Evolutionary conservation across 192 early-diverging fungal genomes (phyloP).

Genomic region (Entomortierella chlamydospora): DNA sequence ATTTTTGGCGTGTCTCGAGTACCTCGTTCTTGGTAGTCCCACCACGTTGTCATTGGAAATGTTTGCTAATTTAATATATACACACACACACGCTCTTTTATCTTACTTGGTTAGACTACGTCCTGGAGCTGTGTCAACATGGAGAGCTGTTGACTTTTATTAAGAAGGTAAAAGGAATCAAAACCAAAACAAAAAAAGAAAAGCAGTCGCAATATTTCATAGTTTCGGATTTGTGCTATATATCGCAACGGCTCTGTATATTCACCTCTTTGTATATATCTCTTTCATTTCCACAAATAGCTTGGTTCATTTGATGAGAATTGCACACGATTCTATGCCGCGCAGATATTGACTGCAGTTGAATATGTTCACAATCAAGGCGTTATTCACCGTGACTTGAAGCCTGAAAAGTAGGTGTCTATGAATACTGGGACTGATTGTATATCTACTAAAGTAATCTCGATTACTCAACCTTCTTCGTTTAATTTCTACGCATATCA

Average conservation of each 20-base stretch:
- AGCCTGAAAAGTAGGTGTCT: constrained; percentile 87
- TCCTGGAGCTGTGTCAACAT: constrained; percentile 89
- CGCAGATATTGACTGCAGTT: constrained; percentile 86
- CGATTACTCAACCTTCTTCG: too few relatives aligned
- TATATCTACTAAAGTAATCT: neutral
- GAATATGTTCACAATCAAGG: constrained; percentile 90
- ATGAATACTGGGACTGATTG: neutral
- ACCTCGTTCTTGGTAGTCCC: too few relatives aligned
- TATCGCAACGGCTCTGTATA: neutral
- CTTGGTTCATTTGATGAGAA: constrained; percentile 80
- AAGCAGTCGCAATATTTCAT: too few relatives aligned
- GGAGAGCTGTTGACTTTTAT: constrained; percentile 93
- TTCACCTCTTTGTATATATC: neutral
- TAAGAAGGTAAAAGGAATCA: constrained; percentile 63
- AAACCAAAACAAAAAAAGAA: too few relatives aligned
- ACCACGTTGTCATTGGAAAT: too few relatives aligned
- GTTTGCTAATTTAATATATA: too few relatives aligned
- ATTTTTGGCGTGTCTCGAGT: too few relatives aligned
- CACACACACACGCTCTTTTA: neutral
- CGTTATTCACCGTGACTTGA: constrained; percentile 94
- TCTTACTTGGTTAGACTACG: constrained; percentile 73
- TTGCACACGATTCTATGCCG: constrained; percentile 85
- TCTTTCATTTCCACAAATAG: constrained; percentile 53
- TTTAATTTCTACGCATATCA: too few relatives aligned
- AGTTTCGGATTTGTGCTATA: neutral